Percentiles rank a stretch among this genome's conserved stretches.
Conservation (phyloP, 2,329 filamentous ascomycete genomes). For the Pyricularia sp. region DNA sequence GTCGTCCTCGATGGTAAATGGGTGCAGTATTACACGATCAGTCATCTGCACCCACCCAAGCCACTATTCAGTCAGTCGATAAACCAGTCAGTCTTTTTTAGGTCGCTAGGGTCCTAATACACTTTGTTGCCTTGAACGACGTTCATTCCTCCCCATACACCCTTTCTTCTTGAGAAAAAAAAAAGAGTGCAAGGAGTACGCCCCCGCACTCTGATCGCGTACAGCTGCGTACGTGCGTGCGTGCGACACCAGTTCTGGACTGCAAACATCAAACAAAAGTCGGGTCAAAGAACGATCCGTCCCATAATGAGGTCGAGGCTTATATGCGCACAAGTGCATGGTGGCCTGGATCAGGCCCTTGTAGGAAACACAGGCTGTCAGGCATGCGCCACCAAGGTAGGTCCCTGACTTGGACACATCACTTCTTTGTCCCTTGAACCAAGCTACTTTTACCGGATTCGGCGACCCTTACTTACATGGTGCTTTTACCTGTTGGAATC, state of each 20-base stretch:
- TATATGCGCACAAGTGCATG: background rate
- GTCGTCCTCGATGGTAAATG: background rate
- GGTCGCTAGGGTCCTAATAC: background rate
- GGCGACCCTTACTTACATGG: background rate
- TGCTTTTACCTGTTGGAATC: background rate
- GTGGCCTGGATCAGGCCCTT: background rate
- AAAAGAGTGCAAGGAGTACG: background rate
- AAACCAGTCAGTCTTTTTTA: background rate
- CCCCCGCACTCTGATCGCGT: background rate
- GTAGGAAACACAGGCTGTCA: background rate
- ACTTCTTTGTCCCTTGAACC: background rate
- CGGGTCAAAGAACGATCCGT: background rate
- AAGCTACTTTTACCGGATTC: background rate
- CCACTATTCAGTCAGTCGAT: background rate
- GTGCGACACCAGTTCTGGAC: background rate
- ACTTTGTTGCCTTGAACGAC: too few relatives aligned
- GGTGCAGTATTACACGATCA: background rate
- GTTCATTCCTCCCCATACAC: too few relatives aligned
- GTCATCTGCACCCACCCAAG: background rate
- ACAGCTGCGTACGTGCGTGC: background rate
- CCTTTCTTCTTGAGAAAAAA: background rate
- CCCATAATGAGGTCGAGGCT: background rate
- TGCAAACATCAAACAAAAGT: background rate
- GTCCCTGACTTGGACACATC: too few relatives aligned
- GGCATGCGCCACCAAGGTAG: background rate